Evolutionary conservation across 2,329 filamentous ascomycete genomes (phyloP).

Genomic region (Graphilbum ipis-grandicollis): DNA sequence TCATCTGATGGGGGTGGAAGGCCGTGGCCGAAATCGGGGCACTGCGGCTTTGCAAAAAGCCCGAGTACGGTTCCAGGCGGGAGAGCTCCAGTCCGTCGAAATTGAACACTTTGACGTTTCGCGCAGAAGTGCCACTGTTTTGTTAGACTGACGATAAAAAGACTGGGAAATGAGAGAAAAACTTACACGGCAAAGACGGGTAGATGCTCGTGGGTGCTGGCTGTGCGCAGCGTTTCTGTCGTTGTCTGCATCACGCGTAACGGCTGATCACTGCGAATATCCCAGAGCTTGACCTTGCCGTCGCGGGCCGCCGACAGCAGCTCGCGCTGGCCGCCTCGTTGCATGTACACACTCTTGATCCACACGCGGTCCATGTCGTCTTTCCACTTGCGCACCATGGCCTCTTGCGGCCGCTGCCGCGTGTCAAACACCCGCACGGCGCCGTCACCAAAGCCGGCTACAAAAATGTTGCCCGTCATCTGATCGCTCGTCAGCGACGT

Average conservation of each 20-base stretch:
- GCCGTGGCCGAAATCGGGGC: conserved; percentile 75
- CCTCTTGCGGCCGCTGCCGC: conserved; percentile 63
- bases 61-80: conserved; percentile 75
- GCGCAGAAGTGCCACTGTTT: conserved; percentile 65
- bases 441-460: conserved; percentile 91
- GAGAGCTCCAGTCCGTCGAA: conserved; percentile 66
- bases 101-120: conserved; percentile 85
- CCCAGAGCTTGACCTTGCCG: conserved; percentile 90
- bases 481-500: conserved; percentile 93
- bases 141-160: conserved; percentile 12
- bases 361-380: conserved; percentile 73
- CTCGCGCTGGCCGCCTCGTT: conserved; percentile 84
- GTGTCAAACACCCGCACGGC: conserved; percentile 90
- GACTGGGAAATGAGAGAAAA: background rate
- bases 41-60: conserved; percentile 65
- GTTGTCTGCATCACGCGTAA: conserved; percentile 60
- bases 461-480: conserved; percentile 91
- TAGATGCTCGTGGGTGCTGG: conserved; percentile 89
- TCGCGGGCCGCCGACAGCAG: conserved; percentile 80
- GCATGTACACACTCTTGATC: conserved; percentile 93
- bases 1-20: conserved; percentile 88
- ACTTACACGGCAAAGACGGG: conserved; percentile 88
- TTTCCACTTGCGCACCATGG: conserved; percentile 94
- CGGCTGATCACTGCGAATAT: conserved; percentile 72
- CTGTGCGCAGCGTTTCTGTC: conserved; percentile 60